These are phyloP conservation scores for Nakazawaea siamensis DNA, from an alignment of 805 yeast genomes.

Conservation along the genomic window DNA sequence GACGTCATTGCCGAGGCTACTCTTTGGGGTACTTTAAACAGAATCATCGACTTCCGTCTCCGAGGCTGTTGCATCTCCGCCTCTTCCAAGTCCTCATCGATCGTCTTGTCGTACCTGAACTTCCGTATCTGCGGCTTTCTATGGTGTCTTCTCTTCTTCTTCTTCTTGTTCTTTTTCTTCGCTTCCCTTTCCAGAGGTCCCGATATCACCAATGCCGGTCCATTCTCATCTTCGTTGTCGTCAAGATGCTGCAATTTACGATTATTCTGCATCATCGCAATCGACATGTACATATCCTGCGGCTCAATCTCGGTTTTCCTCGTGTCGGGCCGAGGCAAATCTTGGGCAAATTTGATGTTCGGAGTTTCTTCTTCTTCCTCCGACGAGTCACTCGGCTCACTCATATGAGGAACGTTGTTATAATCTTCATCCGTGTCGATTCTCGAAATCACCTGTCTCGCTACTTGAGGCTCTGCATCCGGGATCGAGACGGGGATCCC, in stretches of 20 bases:
- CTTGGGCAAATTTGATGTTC: constrained; percentile 48
- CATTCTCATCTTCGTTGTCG: constrained; percentile 44
- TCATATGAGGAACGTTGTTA: constrained; percentile 22
- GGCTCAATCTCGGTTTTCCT: constrained; percentile 54
- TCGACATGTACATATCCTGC: constrained; percentile 76
- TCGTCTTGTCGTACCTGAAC: constrained; percentile 5
- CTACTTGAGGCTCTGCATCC: not conserved
- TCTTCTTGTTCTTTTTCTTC: constrained; percentile 13
- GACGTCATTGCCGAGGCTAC: not conserved
- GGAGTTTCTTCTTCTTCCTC: constrained; percentile 11
- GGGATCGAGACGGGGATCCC: not conserved
- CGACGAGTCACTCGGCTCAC: constrained; percentile 35
- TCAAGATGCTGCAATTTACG: constrained; percentile 25
- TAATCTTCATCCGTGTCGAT: constrained; percentile 8
- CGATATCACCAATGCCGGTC: constrained; percentile 69
- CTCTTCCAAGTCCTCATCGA: constrained; percentile 5
- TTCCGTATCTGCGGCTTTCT: constrained; percentile 4
- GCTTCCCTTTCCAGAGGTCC: constrained; percentile 70
- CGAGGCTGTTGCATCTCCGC: constrained; percentile 2
- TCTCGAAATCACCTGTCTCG: not conserved
- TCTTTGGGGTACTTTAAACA: constrained; percentile 14
- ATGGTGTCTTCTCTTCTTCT: constrained; percentile 7
- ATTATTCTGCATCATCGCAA: constrained; percentile 64
- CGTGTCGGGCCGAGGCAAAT: constrained; percentile 47
- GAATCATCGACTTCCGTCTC: constrained; percentile 13